These are phyloP conservation scores for Polytrichum commune DNA, from an alignment of 225 moss, liverwort and hornwort genomes.

Conservation along the genomic window DNA sequence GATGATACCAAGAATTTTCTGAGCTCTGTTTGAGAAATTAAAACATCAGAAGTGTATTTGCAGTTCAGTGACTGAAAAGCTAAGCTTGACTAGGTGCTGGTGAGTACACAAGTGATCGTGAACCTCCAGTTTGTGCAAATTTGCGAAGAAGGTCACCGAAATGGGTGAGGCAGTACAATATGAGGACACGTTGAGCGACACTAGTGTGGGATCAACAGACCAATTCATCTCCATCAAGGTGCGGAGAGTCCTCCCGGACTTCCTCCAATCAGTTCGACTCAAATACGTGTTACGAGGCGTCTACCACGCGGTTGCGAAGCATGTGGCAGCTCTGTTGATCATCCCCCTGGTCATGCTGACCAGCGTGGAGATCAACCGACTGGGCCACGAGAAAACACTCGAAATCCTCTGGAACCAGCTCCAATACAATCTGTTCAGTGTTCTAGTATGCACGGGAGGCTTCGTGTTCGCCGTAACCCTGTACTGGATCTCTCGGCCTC, in stretches of 20 bases:
- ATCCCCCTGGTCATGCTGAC: constrained; percentile 53
- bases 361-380: constrained; percentile 53
- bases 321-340: constrained; percentile 46
- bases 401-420: constrained; percentile 62
- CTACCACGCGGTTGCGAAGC: constrained; percentile 53
- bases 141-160: too few species aligned
- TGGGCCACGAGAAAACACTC: constrained; percentile 38
- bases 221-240: constrained; percentile 60
- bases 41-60: too few species aligned
- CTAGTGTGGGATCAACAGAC: neutral
- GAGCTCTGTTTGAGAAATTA: too few species aligned
- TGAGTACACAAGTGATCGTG: too few species aligned
- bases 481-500: constrained; percentile 40
- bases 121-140: too few species aligned
- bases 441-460: constrained; percentile 14
- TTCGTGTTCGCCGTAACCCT: constrained; percentile 34
- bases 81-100: too few species aligned
- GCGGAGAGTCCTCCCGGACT: constrained; percentile 62
- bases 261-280: constrained; percentile 77
- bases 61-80: too few species aligned
- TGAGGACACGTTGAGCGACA: neutral
- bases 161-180: constrained; percentile 13
- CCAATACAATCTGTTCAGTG: constrained; percentile 53
- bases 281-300: constrained; percentile 74
- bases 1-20: too few species aligned